These are phyloP conservation scores for Phytophthora sansomeana DNA, from an alignment of 352 stramenopile genomes.

Conservation along the genomic window DNA sequence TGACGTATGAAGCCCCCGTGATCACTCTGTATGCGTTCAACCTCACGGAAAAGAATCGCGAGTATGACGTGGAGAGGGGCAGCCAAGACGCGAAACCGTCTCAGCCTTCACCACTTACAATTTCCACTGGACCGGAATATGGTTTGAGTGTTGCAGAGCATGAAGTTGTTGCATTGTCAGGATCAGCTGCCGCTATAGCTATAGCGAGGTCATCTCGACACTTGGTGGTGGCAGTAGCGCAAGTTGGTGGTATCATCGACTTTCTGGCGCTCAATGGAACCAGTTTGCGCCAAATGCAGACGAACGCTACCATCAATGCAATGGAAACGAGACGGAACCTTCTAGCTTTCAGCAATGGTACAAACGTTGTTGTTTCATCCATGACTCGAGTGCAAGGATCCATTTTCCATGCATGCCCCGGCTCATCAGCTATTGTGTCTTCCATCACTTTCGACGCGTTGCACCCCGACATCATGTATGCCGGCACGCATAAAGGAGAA, in stretches of 20 bases:
- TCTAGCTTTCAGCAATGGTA: constrained; percentile 52
- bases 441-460: constrained; percentile 60
- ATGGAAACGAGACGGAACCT: constrained; percentile 52
- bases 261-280: constrained; percentile 61
- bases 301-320: constrained; percentile 23
- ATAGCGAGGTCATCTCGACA: constrained; percentile 27
- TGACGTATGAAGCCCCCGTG: constrained; percentile 15
- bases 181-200: constrained; percentile 12
- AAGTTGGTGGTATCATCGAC: constrained; percentile 23
- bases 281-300: constrained; percentile 44
- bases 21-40: constrained; percentile 35
- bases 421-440: constrained; percentile 37
- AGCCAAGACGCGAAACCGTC: neutral
- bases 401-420: constrained; percentile 47
- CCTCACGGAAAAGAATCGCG: constrained; percentile 12
- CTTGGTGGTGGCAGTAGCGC: constrained; percentile 22
- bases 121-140: constrained; percentile 5
- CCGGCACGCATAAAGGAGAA: constrained; percentile 51
- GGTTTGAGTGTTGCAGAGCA: constrained; percentile 7
- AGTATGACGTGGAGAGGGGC: neutral
- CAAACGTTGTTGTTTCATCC: constrained; percentile 36
- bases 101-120: neutral
- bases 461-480: constrained; percentile 55
- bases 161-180: neutral
- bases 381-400: constrained; percentile 38